These are phyloP conservation scores for Aschersonia sp. DNA, from an alignment of 2,329 filamentous ascomycete genomes.

Conservation along the genomic window DNA sequence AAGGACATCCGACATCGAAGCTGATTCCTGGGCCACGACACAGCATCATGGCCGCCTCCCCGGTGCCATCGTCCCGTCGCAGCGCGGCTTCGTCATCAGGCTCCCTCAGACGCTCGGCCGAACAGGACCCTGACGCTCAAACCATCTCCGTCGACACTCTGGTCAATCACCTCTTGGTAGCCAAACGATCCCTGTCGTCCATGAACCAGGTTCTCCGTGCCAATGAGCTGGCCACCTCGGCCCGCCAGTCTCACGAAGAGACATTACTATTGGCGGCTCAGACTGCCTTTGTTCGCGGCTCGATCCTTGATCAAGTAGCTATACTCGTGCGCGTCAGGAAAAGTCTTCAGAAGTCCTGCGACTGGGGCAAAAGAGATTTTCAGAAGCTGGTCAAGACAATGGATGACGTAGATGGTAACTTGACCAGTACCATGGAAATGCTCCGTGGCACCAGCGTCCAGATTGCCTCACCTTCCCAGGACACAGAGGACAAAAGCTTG, in stretches of 20 bases:
- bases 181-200: conserved; percentile 76
- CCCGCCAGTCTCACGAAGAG: conserved; percentile 64
- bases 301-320: conserved; percentile 41
- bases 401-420: conserved; percentile 49
- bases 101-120: conserved; percentile 17
- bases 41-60: conserved; percentile 20
- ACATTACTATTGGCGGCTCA: conserved; percentile 59
- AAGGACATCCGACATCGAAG: no score
- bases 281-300: conserved; percentile 50
- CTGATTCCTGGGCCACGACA: background rate
- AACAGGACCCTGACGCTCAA: conserved; percentile 6
- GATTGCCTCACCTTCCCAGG: conserved; percentile 42
- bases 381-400: conserved; percentile 46
- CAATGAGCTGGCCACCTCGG: conserved; percentile 69
- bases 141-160: conserved; percentile 52
- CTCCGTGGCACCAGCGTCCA: conserved; percentile 53
- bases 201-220: conserved; percentile 74
- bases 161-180: conserved; percentile 69
- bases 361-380: conserved; percentile 45
- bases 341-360: conserved; percentile 39
- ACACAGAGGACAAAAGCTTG: conserved; percentile 46
- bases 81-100: conserved; percentile 21
- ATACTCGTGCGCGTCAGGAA: conserved; percentile 36
- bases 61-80: conserved; percentile 18
- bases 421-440: conserved; percentile 52